Percentiles rank a stretch among this genome's conserved stretches.
These are phyloP conservation scores for Aspergillus calidoustus DNA, from an alignment of 2,329 filamentous ascomycete genomes.

Conservation along the genomic window DNA sequence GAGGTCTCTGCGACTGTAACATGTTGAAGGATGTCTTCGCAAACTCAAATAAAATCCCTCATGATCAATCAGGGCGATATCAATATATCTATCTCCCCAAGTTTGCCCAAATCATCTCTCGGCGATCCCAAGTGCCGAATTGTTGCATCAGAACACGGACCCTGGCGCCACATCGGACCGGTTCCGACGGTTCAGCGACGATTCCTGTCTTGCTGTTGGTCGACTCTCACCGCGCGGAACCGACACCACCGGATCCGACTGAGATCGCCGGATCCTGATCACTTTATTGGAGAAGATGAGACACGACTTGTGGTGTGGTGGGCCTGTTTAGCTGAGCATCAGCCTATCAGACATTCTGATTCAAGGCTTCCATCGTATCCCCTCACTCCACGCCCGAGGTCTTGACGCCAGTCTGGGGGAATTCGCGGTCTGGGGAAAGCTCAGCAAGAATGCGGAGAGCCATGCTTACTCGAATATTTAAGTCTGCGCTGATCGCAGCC, in stretches of 20 bases:
- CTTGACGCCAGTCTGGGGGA: not conserved
- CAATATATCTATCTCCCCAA: not conserved
- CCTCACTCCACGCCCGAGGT: not conserved
- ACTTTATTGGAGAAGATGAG: not conserved
- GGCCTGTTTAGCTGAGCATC: not conserved
- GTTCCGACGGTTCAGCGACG: not conserved
- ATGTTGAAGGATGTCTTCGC: not conserved
- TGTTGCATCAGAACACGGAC: not conserved
- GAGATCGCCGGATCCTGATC: not conserved
- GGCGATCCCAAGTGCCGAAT: not conserved
- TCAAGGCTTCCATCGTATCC: not conserved
- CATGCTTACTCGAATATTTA: not conserved
- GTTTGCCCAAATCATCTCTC: not conserved
- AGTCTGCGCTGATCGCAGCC: not conserved
- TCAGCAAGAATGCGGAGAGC: not conserved
- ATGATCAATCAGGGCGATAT: not conserved
- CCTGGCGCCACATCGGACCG: not conserved
- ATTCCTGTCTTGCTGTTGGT: not conserved
- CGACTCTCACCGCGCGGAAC: not conserved
- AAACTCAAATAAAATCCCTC: not conserved
- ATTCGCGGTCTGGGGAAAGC: not conserved
- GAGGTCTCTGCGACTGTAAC: not conserved
- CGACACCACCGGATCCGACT: not conserved
- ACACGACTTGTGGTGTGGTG: not conserved
- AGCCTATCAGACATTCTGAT: not conserved